A percentile compares a stretch with the other conserved stretches of the same genome.
Conservation (phyloP, 2,329 filamentous ascomycete genomes). For the Aureobasidium sp. region DNA sequence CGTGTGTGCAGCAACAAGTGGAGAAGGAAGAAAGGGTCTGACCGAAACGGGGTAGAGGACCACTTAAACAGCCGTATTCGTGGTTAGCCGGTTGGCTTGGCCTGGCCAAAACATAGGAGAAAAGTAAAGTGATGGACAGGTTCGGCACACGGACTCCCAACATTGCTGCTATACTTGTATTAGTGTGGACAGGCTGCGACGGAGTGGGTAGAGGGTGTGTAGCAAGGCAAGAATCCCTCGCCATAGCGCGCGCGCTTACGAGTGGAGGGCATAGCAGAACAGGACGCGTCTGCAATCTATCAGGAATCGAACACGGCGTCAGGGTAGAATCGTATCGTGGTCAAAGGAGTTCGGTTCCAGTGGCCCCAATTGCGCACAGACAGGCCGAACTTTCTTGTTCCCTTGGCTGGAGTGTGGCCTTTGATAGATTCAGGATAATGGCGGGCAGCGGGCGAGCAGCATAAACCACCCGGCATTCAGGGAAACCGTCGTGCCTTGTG, state of each 20-base stretch:
- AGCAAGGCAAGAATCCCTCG: neutral
- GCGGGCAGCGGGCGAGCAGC: neutral
- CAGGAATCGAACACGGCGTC: conserved; percentile 4
- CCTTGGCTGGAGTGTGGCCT: neutral
- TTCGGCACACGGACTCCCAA: neutral
- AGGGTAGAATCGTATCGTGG: neutral
- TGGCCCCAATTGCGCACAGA: conserved; percentile 3
- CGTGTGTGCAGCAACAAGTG: conserved; percentile 6
- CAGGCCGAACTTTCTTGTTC: neutral
- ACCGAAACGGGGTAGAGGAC: conserved; percentile 1
- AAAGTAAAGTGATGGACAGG: conserved; percentile 9
- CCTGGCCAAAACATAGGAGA: conserved; percentile 9
- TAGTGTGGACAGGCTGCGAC: no score
- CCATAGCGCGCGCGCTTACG: neutral
- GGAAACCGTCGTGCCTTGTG: conserved; percentile 7
- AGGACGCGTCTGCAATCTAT: conserved; percentile 2
- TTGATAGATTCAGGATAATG: neutral
- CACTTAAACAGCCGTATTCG: neutral
- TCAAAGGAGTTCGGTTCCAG: neutral
- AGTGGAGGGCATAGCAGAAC: neutral
- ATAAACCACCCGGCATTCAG: conserved; percentile 3
- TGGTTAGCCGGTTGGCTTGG: neutral
- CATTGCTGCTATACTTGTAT: neutral
- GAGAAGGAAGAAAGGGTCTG: conserved; percentile 3
- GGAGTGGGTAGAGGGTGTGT: neutral